phyloP scores from a whole-genome alignment of 805 yeast species.

The Clavispora fructus region DNA sequence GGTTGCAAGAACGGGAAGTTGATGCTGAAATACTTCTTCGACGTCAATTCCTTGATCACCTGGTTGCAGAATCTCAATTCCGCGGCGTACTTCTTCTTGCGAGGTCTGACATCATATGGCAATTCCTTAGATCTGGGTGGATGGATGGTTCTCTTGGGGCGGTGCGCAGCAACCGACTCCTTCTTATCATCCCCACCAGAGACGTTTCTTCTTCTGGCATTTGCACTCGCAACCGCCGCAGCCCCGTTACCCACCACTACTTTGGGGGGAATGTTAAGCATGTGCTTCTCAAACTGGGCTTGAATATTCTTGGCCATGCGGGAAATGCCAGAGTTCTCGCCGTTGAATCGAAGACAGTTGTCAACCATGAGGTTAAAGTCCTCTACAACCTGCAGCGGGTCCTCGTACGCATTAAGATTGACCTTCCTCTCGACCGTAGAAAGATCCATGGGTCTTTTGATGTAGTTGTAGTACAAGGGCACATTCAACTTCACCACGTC shows the following conservation, averaged over 20 bases:
- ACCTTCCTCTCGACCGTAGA: constrained; percentile 85
- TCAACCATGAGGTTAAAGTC: constrained; percentile 82
- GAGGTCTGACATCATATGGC: constrained; percentile 85
- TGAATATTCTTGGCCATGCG: constrained; percentile 89
- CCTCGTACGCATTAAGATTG: constrained; percentile 61
- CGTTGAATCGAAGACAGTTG: constrained; percentile 83
- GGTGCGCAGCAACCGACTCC: constrained; percentile 69
- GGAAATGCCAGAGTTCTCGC: constrained; percentile 74
- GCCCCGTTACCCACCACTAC: constrained; percentile 21
- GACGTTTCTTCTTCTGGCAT: constrained; percentile 17
- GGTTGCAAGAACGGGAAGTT: constrained; percentile 91
- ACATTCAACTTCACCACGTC: constrained; percentile 83
- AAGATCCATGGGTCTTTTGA: constrained; percentile 88
- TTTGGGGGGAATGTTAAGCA: constrained; percentile 81
- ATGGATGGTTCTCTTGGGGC: constrained; percentile 94
- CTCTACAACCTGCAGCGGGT: constrained; percentile 59
- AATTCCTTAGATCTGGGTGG: constrained; percentile 95
- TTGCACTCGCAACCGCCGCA: constrained; percentile 12
- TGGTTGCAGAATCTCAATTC: constrained; percentile 83
- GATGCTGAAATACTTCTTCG: constrained; percentile 78
- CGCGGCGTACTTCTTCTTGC: constrained; percentile 85
- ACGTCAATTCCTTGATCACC: constrained; percentile 72
- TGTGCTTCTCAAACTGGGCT: constrained; percentile 89
- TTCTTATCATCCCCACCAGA: constrained; percentile 41
- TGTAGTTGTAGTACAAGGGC: constrained; percentile 82